Evolutionary conservation across 1,284 basidiomycete genomes (phyloP), one percentile per base, ranked within the genome.

Genomic region (Mycosarcoma maydis): DNA sequence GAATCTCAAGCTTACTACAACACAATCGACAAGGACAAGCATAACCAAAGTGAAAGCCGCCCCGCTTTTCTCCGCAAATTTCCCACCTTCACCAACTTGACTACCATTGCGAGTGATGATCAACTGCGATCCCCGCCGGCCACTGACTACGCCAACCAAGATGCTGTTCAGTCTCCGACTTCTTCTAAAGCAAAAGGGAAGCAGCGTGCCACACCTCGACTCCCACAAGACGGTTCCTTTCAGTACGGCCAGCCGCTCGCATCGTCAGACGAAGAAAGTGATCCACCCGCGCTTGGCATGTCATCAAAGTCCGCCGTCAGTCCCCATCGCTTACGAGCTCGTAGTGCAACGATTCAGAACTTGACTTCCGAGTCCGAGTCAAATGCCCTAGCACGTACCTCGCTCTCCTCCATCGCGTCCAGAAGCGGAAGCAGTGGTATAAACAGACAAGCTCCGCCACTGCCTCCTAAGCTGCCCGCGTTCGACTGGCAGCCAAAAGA

Each of bases 61-160:
- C 55, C 61, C 1, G 24, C 55, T 6, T 37, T 65, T 17, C 41
- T 65, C 10, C 61, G 61, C 30, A 65, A 58, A 26, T 41, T 65
- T 13, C 37, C 61, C 3, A 54, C 55, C 4, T 34, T 65, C 4
- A 43, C 61, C 42, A 51, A 32, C 29, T 36, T 55, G 37, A 42
- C 11, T 22, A 38, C 39, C 33, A 11, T 17, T 4, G 14, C 32
- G 2, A 55, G 24, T 6, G 47, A 19, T 19, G 47, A 62, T 10
- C 46, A 40, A 14, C 24, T 16, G 7, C 14, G 17, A 10, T 41
- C 41, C 6, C 41, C 36, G 7, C 17, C 36, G 2, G 36, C 46
- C 23, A 61, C 58, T 42, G 44, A 61, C 42, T 61, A 54, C 27
- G 40, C 46, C 24, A 46, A 54, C 10, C 16, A 10, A 6, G 36